Conservation (phyloP, 2,329 filamentous ascomycete genomes). For the Penicillium crustosum region DNA sequence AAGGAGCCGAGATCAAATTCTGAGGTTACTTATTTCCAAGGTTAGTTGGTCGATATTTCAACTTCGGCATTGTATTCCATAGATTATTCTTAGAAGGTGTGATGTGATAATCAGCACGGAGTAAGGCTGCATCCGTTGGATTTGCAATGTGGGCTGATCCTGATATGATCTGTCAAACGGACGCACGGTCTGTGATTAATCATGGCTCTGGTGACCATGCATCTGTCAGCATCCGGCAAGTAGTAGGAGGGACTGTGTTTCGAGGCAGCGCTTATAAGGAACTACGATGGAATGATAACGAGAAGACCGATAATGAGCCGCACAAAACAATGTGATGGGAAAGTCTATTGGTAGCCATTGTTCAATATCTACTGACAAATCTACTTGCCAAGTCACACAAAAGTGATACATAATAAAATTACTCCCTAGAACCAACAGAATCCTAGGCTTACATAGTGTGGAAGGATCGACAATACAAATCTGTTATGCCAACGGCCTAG, state of each 20-base stretch:
- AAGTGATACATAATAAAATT: background rate
- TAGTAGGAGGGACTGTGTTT: background rate
- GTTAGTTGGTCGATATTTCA: background rate
- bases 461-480: background rate
- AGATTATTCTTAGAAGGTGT: background rate
- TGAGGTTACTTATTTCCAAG: background rate
- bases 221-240: constrained; percentile 9
- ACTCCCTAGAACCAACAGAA: background rate
- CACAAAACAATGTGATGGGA: background rate
- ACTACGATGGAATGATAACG: background rate
- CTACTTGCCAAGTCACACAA: background rate
- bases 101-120: background rate
- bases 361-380: background rate
- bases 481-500: background rate
- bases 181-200: constrained; percentile 14
- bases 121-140: background rate
- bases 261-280: background rate
- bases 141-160: background rate
- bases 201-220: constrained; percentile 4
- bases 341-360: background rate
- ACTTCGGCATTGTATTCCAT: background rate
- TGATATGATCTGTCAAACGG: constrained; percentile 7
- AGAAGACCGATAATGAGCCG: background rate
- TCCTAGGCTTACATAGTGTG: background rate
- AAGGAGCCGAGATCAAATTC: background rate